phyloP scores from a whole-genome alignment of 805 yeast genomes.

The Wickerhamomyces canadensis region DNA sequence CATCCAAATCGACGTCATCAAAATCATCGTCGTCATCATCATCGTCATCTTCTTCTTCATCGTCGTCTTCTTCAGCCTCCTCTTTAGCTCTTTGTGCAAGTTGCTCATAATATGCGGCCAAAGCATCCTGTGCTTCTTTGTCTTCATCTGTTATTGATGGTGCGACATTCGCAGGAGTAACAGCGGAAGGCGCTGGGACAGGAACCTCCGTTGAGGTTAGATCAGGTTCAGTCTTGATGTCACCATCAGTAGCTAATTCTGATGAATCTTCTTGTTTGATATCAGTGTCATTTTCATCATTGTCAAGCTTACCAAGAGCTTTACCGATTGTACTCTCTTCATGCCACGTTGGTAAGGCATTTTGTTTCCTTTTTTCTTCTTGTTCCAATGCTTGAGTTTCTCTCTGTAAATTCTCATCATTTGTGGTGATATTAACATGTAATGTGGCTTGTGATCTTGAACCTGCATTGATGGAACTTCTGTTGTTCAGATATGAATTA shows the following conservation, averaged over 20 bases:
- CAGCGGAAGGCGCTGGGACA: slow-evolving; percentile 12
- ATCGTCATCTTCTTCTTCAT: slow-evolving; percentile 34
- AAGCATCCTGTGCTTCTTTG: slow-evolving; percentile 20
- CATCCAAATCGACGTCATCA: slow-evolving; percentile 71
- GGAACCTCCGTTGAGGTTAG: slow-evolving; percentile 5
- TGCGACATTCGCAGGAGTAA: too few relatives aligned
- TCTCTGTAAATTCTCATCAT: slow-evolving; percentile 68
- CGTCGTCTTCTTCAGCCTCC: slow-evolving; percentile 21
- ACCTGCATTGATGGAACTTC: slow-evolving; percentile 44
- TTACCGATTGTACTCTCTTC: slow-evolving; percentile 82
- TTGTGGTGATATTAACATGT: slow-evolving; percentile 82
- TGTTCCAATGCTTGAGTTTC: slow-evolving; percentile 61
- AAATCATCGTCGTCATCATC: slow-evolving; percentile 48
- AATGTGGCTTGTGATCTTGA: slow-evolving; percentile 76
- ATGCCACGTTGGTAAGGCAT: slow-evolving; percentile 97
- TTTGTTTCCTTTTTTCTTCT: slow-evolving; percentile 75
- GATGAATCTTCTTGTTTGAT: slow-evolving; percentile 7
- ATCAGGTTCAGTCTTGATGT: slow-evolving; percentile 11
- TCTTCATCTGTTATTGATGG: slow-evolving; percentile 17
- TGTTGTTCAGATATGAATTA: slow-evolving; percentile 32
- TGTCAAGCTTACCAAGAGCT: slow-evolving; percentile 49
- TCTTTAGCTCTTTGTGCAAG: slow-evolving; percentile 23
- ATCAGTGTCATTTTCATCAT: slow-evolving; percentile 43
- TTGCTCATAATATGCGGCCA: slow-evolving; percentile 23
- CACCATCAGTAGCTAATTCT: slow-evolving; percentile 3